Conservation (phyloP, 495 filamentous ascomycete genomes). For the Podospora didyma region DNA sequence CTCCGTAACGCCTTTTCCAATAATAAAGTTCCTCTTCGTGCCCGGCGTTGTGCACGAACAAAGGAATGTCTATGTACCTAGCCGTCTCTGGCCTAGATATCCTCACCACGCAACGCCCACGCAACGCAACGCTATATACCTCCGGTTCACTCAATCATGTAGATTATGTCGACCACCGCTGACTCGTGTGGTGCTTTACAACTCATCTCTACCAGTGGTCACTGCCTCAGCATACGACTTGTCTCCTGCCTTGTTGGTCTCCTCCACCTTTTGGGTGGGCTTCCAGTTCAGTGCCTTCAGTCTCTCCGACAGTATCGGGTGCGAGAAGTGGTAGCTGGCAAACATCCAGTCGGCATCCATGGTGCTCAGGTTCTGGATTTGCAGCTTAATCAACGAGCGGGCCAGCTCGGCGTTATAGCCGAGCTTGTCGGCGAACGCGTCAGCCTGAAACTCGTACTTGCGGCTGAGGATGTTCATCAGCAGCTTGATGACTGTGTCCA, state of each 20-base stretch:
- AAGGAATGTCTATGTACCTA: too few species aligned
- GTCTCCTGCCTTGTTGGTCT: constrained; percentile 26
- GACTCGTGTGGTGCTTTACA: constrained; percentile 21
- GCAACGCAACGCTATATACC: too few species aligned
- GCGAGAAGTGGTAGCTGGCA: constrained; percentile 95
- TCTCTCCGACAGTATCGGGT: constrained; percentile 92
- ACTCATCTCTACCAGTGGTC: constrained; percentile 34
- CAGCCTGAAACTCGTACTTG: constrained; percentile 91
- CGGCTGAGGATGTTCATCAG: constrained; percentile 94
- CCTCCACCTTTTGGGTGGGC: constrained; percentile 41
- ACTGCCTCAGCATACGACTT: constrained; percentile 27
- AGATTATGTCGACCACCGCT: too few species aligned
- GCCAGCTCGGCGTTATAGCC: constrained; percentile 86
- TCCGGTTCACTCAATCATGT: too few species aligned
- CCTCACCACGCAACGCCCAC: too few species aligned
- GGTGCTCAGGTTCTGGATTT: constrained; percentile 94
- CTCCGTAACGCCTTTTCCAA: too few species aligned
- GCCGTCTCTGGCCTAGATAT: too few species aligned
- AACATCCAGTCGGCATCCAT: constrained; percentile 99
- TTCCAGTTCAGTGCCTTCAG: constrained; percentile 83
- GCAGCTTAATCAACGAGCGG: constrained; percentile 86
- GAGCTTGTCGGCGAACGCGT: constrained; percentile 78
- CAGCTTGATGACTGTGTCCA: constrained; percentile 88
- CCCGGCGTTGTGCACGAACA: too few species aligned
- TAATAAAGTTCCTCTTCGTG: too few species aligned